Base-by-base conservation (phyloP, 2,329 filamentous ascomycete species). In the Trematosphaeria pertusa region DNA sequence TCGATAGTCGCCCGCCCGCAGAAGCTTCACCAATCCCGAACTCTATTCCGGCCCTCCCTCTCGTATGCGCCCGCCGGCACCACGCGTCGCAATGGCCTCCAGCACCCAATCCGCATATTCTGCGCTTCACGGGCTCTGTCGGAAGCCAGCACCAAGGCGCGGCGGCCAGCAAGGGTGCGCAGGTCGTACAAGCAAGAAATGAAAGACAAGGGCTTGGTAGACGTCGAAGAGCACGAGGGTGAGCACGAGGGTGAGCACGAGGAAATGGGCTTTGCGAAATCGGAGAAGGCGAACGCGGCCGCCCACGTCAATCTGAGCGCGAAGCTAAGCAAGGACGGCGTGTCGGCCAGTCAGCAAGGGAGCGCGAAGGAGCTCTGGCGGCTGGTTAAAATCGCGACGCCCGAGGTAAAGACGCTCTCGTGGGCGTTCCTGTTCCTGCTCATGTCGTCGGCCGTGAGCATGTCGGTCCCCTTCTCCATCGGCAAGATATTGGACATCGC, bases 391-490 rank as follows among this genome's bases (percentile, higher is more conserved):
- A 94, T 99, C 67, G 94, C 94, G 10, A 81, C 84, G 44, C 93
- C 93, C 2, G 94, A 99, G 75, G 75, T 88, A 21, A 87, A 81
- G 66, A 88, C 89, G 72, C 84, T 99, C 12, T 81, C 79, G n/a
- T 62, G 88, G 54, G 95, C 95, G 3, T 93, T 97, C 69, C 70
- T 88, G 44, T 88, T 96, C 67, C 80, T 99, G 39, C 80, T 99
- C 48, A 81, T 97, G 52, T 97, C 93, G 12, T 97, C 93, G 3
- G 83, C 86, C 40, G 91, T 99, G 59, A 96, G 92, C 46, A 96
- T 99, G 88, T 92, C 91, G 2, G 89, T 99, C 49, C 94, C 94
- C 1, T 96, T 97, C 69, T 96, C 92, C 0, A 96, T 99, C 56
- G 94, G 94, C 46, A 93, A 92, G 68, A 96, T 99, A 52, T 78